Evolutionary conservation across 202 grass and related monocot species (phyloP).

Genomic region (Brachypodium distachyon): DNA sequence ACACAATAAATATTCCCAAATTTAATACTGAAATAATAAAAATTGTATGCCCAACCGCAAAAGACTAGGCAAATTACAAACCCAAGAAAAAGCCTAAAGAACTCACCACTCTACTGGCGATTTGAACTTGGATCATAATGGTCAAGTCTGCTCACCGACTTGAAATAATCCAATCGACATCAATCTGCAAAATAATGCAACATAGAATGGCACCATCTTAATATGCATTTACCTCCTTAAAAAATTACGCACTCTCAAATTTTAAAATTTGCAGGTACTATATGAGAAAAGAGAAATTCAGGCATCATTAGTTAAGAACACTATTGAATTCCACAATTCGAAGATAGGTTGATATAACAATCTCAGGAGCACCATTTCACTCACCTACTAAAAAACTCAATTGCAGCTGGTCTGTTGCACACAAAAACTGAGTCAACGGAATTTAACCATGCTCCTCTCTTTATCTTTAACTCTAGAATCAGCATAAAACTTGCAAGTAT

Average conservation of each 20-base stretch:
- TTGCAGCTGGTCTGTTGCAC: slow-evolving; percentile 12
- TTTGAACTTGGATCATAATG: slow-evolving; percentile 21
- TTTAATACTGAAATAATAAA: too few species aligned
- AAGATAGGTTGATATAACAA: neutral
- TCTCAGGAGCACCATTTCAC: neutral
- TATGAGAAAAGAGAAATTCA: neutral
- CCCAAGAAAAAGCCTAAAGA: slow-evolving; percentile 17
- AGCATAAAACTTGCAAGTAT: slow-evolving; percentile 41
- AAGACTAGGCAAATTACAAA: slow-evolving; percentile 34
- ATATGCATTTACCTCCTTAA: neutral
- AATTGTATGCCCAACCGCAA: slow-evolving; percentile 15
- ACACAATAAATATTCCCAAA: slow-evolving; percentile 26
- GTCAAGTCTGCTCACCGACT: slow-evolving; percentile 42
- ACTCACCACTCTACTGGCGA: slow-evolving; percentile 11
- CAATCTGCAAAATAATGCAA: slow-evolving; percentile 32
- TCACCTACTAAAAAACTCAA: slow-evolving; percentile 22
- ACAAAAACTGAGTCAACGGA: neutral
- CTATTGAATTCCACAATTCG: neutral
- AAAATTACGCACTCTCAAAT: neutral
- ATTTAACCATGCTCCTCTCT: slow-evolving; percentile 4
- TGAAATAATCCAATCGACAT: slow-evolving; percentile 28
- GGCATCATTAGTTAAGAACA: neutral
- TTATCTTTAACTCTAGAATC: slow-evolving; percentile 47
- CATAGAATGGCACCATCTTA: neutral
- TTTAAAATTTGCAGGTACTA: neutral